A percentile compares a stretch with the other conserved stretches of the same genome.
Conservation (phyloP, 1,284 basidiomycete species). For the Ceratobasidium sp. region DNA sequence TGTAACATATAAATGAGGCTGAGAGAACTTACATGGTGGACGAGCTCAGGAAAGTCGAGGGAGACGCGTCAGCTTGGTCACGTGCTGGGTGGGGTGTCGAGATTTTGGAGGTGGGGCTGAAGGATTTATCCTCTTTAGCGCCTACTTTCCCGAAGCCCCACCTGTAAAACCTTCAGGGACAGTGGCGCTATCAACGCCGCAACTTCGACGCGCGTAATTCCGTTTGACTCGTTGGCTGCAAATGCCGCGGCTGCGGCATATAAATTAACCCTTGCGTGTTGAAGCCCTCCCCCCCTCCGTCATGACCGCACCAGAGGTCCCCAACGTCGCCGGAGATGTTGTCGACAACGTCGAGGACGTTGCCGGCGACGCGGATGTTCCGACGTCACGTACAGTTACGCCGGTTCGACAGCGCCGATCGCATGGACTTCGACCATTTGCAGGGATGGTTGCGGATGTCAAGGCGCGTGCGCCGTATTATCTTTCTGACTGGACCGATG, state of each 20-base stretch:
- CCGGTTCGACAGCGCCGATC: constrained; percentile 32
- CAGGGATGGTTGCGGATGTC: constrained; percentile 85
- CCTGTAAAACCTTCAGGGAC: not conserved
- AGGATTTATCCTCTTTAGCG: not conserved
- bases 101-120: constrained; percentile 48
- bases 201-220: too few species aligned
- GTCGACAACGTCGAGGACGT: not conserved
- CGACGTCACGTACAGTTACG: constrained; percentile 45
- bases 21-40: constrained; percentile 21
- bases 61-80: constrained; percentile 48
- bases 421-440: constrained; percentile 62
- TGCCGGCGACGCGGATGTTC: constrained; percentile 1
- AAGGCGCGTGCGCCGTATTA: constrained; percentile 85
- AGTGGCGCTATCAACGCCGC: constrained; percentile 16
- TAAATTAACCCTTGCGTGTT: not conserved
- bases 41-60: not conserved
- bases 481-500: constrained; percentile 87
- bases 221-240: not conserved
- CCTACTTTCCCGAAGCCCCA: not conserved
- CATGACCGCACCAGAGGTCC: not conserved
- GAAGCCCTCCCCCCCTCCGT: not conserved
- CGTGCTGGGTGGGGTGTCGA: constrained; percentile 50
- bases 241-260: constrained; percentile 33
- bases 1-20: too few species aligned
- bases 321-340: not conserved